phyloP scores from a whole-genome alignment of 2,329 filamentous ascomycete species.

The Tolypocladium sp. region DNA sequence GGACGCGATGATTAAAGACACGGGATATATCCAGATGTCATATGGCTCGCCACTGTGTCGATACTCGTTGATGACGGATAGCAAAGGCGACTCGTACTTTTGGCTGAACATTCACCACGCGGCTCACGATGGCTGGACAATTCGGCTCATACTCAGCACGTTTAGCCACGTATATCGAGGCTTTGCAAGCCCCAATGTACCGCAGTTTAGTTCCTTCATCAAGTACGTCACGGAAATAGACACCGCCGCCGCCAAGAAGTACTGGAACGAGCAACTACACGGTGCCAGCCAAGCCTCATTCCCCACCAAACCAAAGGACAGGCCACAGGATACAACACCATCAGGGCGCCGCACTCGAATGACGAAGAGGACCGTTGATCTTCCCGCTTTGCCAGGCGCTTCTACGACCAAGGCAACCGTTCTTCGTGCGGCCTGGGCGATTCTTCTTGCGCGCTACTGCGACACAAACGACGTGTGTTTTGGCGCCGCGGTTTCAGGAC shows the following conservation, averaged over 20 bases:
- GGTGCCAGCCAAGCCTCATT: slow-evolving; percentile 4
- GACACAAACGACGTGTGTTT: too few relatives aligned
- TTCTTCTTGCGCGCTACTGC: slow-evolving; percentile 1
- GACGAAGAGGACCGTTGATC: too few relatives aligned
- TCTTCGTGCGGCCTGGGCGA: slow-evolving; percentile 15
- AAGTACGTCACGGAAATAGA: background rate
- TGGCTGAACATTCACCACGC: slow-evolving; percentile 13
- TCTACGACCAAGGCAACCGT: too few relatives aligned
- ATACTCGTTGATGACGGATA: background rate
- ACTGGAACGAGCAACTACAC: slow-evolving; percentile 2
- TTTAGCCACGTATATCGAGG: background rate
- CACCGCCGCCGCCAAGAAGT: slow-evolving; percentile 1
- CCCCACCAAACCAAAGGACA: background rate
- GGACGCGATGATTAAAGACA: background rate
- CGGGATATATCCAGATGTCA: background rate
- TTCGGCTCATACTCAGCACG: slow-evolving; percentile 2
- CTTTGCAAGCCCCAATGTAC: too few relatives aligned
- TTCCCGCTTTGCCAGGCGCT: too few relatives aligned
- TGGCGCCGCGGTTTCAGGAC: too few relatives aligned
- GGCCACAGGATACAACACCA: background rate
- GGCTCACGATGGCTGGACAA: slow-evolving; percentile 15
- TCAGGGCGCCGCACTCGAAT: too few relatives aligned
- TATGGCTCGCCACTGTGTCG: background rate
- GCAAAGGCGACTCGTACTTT: background rate
- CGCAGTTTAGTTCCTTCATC: background rate